phyloP scores from a whole-genome alignment of 495 filamentous ascomycete species.

The Astrothelium subdiscretum region DNA sequence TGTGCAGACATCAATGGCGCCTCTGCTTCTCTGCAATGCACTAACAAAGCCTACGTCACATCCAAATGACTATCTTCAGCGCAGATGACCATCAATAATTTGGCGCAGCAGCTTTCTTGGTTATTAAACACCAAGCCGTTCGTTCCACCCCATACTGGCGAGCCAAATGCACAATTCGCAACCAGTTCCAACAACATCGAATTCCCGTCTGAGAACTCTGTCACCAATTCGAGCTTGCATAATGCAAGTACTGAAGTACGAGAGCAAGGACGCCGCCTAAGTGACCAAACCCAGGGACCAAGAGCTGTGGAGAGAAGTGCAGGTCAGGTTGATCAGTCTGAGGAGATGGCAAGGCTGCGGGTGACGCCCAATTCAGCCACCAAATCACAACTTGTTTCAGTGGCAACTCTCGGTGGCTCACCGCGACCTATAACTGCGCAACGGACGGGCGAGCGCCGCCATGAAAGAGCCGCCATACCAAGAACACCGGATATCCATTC shows the following conservation, averaged over 20 bases:
- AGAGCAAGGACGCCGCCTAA: background rate
- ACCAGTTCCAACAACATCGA: conserved; percentile 16
- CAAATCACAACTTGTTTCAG: conserved; percentile 36
- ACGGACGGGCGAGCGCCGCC: too few relatives aligned
- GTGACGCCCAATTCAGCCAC: conserved; percentile 41
- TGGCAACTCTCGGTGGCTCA: conserved; percentile 18
- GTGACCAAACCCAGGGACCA: background rate
- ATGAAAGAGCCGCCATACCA: background rate
- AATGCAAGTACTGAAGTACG: background rate
- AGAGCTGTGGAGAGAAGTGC: background rate
- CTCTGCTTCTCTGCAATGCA: too few relatives aligned
- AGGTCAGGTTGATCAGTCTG: conserved; percentile 6
- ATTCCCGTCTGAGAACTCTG: conserved; percentile 4
- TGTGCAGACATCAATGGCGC: too few relatives aligned
- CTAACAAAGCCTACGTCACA: too few relatives aligned
- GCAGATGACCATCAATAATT: conserved; percentile 57
- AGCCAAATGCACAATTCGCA: conserved; percentile 14
- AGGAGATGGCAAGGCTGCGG: conserved; percentile 47
- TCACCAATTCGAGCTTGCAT: background rate
- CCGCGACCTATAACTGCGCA: background rate
- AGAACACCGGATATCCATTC: background rate
- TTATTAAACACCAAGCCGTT: conserved; percentile 38
- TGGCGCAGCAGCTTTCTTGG: conserved; percentile 47
- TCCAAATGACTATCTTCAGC: conserved; percentile 15
- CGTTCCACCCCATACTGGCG: conserved; percentile 18